Evolutionary conservation across 2,329 filamentous ascomycete species (phyloP), one percentile per base, ranked within the genome.

Genomic region (Talaromyces sp.): DNA sequence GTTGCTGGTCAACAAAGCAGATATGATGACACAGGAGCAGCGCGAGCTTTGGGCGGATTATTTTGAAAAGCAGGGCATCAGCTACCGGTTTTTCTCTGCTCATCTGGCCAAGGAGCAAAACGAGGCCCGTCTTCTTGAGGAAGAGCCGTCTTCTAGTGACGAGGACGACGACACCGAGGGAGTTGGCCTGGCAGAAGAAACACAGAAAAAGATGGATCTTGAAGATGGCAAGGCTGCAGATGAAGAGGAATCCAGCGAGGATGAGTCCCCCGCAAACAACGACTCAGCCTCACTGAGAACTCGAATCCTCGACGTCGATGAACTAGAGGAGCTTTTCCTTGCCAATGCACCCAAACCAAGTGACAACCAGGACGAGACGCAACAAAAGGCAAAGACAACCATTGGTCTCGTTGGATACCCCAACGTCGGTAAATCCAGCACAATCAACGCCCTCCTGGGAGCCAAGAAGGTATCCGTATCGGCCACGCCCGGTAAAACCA

Each of bases 401-500:
- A 95, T 99, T 67, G 95, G 95, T 69, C 82, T 99, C 22, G 95
- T 99, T 42, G 95, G 95, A 62, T 99, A 99, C 77, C 95, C 95
- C 71, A 99, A 99, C 79, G 95, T 99, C 65, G 95, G 95, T 78
- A 99, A 99, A 80, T 99, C 96, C 1, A 97, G 93, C 55, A 99
- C 95, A 17, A 99, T 99, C 83, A 99, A 99, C 80, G 93, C 95
- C 49, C 85, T 99, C n/a, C 93, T 98, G 62, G 96, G 96, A 57
- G 88, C 95, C 60, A 99, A 98, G 81, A 99, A 98, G 79, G 95
- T 99, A 6, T 98, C 93, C 0, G 96, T 99, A 44, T 99, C 95
- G 17, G 89, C 93, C 15, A 99, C 95, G 1, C 95, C 95, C 4
- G 95, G 95, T 74, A 99, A 99, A 80, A 99, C 95, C 15, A 99